Conservation (phyloP, 2,329 filamentous ascomycete genomes). For the Fusarium incarnatum region DNA sequence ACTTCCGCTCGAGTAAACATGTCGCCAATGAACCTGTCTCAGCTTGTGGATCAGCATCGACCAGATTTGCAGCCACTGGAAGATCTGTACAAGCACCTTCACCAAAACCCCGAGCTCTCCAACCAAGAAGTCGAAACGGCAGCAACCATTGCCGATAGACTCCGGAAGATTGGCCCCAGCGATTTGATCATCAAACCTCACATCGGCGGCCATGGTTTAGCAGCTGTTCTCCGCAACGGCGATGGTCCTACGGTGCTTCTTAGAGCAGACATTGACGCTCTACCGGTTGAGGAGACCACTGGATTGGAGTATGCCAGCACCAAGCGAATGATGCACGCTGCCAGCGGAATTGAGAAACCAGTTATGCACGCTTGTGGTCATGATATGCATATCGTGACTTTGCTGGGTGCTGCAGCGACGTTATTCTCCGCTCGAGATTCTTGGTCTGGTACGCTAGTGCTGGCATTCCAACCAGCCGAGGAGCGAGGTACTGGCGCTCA, state of each 20-base stretch:
- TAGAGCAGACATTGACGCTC: constrained; percentile 71
- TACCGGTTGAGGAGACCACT: constrained; percentile 68
- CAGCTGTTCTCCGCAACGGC: constrained; percentile 67
- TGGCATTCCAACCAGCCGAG: constrained; percentile 76
- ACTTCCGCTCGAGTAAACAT: background rate
- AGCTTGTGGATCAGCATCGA: constrained; percentile 10
- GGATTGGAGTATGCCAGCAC: constrained; percentile 65
- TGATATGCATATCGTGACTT: constrained; percentile 70
- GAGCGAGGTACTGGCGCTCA: constrained; percentile 71
- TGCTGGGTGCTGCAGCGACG: constrained; percentile 66
- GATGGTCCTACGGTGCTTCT: constrained; percentile 66
- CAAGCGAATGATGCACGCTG: background rate
- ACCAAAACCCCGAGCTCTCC: constrained; percentile 69
- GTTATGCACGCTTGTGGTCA: constrained; percentile 79
- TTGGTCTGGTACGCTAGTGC: constrained; percentile 73
- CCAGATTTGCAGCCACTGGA: constrained; percentile 10
- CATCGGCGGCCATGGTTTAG: constrained; percentile 70
- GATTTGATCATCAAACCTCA: constrained; percentile 54
- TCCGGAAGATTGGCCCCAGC: constrained; percentile 37
- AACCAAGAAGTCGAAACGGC: constrained; percentile 66
- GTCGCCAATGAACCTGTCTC: background rate
- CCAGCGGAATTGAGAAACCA: constrained; percentile 51
- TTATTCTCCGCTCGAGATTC: constrained; percentile 56
- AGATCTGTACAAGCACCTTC: constrained; percentile 65
- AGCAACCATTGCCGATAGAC: constrained; percentile 56